Base-by-base conservation (phyloP, 2,329 filamentous ascomycete species). In the Xylariales sp. region DNA sequence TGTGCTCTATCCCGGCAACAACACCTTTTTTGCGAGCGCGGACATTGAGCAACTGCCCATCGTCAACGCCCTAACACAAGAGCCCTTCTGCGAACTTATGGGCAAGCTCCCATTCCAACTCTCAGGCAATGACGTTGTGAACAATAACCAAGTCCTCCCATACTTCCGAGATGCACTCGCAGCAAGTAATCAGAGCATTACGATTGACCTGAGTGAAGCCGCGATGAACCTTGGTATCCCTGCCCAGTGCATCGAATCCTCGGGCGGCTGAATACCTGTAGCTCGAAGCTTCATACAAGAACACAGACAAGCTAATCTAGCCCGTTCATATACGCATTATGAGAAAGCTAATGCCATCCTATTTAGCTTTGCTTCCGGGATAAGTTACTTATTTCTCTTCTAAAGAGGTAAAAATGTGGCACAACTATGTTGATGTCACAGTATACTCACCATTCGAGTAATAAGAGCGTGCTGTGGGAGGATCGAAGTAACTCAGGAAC, bases 151-250 rank as follows among this genome's bases (percentile, higher is more conserved):
- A 75, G 77, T 82, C 53, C 78, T 91, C 60, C 76, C 78, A 45
- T 91, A 90, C 78, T 89, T 87, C 68, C 81, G 83, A 66, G 80
- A 84, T 18, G 86, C 87, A 28, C 83, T 91, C 32, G 80, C 79
- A 67, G 79, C 81, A 52, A 82, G 80, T 67, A 85, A 85, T 68
- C 81, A 86, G 75, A 84, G 82, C 49, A 77, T 90, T 56, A 75
- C 83, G 32, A 82, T 91, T 69, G 79, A 89, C 71, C 50, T 70
- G 7, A 52, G 62, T 28, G 45, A 65, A 3, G 68, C 68, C 9
- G 45, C 71, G 5, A 46, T 45, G 58, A 58, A 34, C 30, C 16
- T 57, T 12, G 68, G 68, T 2, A 57, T 70, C 23, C 32, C 58
- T 5, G 28, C 28, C 12, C n/a, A 34, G 16, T 70, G 68, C 53